Evolutionary conservation across 129 eudicot species (phyloP).

Genomic region (Saussurea involucrata): DNA sequence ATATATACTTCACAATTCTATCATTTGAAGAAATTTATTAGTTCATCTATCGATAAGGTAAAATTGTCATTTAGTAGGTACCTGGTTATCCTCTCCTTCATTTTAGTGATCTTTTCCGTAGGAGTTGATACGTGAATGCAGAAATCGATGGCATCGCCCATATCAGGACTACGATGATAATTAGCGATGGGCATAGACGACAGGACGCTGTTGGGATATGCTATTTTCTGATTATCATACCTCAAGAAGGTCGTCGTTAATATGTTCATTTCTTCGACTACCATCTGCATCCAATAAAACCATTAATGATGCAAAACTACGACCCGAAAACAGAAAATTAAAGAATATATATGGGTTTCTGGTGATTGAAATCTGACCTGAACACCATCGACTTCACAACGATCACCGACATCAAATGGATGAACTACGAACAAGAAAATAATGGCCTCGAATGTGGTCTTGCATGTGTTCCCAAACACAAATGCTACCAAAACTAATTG

Average conservation of each 20-base stretch:
- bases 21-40: too few species aligned
- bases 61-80: neutral
- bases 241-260: conserved; percentile 47
- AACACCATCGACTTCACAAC: conserved; percentile 52
- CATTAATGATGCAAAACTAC: neutral
- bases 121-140: conserved; percentile 50
- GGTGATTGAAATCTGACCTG: conserved; percentile 30
- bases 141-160: conserved; percentile 56
- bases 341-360: neutral
- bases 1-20: too few species aligned
- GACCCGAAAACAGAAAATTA: neutral
- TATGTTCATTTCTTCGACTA: conserved; percentile 58
- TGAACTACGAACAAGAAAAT: conserved; percentile 51
- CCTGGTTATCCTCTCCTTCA: conserved; percentile 45
- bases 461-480: conserved; percentile 55
- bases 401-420: conserved; percentile 62
- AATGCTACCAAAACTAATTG: conserved; percentile 47
- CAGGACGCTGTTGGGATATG: conserved; percentile 42
- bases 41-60: neutral
- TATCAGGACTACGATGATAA: conserved; percentile 51
- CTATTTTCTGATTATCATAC: conserved; percentile 45
- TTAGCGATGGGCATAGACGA: conserved; percentile 47
- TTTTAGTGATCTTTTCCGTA: conserved; percentile 31
- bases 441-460: conserved; percentile 47
- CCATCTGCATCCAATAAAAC: conserved; percentile 31